Evolutionary conservation across 2,329 filamentous ascomycete species (phyloP), one percentile per base, ranked within the genome.

Genomic region (Cercospora nicotianae): DNA sequence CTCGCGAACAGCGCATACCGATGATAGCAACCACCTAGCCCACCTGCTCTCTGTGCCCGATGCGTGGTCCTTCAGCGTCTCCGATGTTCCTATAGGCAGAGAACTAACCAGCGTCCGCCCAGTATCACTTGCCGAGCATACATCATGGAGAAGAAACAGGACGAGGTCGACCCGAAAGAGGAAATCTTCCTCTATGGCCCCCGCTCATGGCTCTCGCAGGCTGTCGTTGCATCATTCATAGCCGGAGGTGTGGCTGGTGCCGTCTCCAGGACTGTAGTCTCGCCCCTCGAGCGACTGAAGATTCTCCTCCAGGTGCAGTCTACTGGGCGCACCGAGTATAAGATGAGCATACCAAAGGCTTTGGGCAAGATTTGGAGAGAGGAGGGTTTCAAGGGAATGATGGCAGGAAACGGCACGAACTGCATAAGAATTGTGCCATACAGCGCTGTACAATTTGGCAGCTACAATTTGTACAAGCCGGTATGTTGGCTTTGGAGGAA

Each of bases 381-480:
- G 79, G 95, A 99, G 81, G 95, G 95, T 64, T 98, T 94, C 93
- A 89, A 89, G 79, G 95, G 95, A 0, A 96, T 98, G 81, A 96
- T 99, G 94, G 89, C 93, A 73, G 95, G 95, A 63, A 99, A 99
- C 79, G 95, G 95, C 71, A 97, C 94, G 69, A 99, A 99, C 80
- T 99, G 95, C 84, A 92, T 99, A 75, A 92, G 95, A 70, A 99
- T 99, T 73, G 93, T 99, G 63, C 95, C 95, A 4, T 99, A 99
- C 80, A 98, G 94, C 60, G 95, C 95, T 10, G 95, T 98, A 48
- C 95, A 99, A 78, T 99, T 99, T 80, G 94, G 94, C 74, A 96
- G 93, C 78, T 99, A 98, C 83, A 98, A 96, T 79, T 89, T 98
- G 73, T 99, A 99, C 82, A 97, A 96, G 81, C 87, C 89, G 82